These are phyloP conservation scores for barley (Hordeum vulgare) DNA, from an alignment of 176 grass and related monocot species.

Conservation along the genomic window DNA sequence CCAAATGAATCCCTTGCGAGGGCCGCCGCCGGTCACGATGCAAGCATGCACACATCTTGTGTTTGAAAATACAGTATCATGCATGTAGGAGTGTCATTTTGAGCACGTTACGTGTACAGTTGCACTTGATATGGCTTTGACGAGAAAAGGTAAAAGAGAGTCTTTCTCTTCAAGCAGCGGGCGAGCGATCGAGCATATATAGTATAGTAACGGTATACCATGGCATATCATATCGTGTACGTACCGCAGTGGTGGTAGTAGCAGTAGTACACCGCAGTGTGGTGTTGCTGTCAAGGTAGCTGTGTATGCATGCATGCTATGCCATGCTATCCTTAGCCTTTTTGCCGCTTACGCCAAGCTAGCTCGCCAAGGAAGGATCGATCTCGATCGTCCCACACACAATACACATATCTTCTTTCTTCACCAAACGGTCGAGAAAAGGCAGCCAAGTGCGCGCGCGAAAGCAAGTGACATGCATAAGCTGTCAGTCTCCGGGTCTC, in stretches of 20 bases:
- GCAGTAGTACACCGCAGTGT: not conserved
- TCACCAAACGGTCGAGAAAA: slow-evolving; percentile 30
- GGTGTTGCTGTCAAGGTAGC: slow-evolving; percentile 13
- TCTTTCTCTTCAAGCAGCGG: slow-evolving; percentile 16
- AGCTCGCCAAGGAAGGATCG: not conserved
- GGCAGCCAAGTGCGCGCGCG: not conserved
- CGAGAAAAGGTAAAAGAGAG: slow-evolving; percentile 14
- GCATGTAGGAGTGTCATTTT: not conserved
- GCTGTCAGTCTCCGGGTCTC: not conserved
- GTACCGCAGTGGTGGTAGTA: not conserved
- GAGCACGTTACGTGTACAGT: not conserved
- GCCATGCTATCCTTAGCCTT: slow-evolving; percentile 16
- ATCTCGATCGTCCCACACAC: not conserved
- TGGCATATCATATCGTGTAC: not conserved
- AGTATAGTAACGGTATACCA: not conserved
- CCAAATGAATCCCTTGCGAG: slow-evolving; percentile 1
- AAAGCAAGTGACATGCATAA: not conserved
- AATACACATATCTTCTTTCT: not conserved
- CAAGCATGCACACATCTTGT: not conserved
- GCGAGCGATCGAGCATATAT: not conserved
- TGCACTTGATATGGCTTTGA: not conserved
- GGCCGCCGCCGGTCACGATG: not conserved
- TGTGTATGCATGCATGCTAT: slow-evolving; percentile 5
- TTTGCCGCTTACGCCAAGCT: slow-evolving; percentile 60
- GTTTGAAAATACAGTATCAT: not conserved